Percentiles rank a stretch among this genome's conserved stretches.
Evolutionary conservation across 768 basidiomycete genomes (phyloP).

Genomic region (Suillus bovinus): DNA sequence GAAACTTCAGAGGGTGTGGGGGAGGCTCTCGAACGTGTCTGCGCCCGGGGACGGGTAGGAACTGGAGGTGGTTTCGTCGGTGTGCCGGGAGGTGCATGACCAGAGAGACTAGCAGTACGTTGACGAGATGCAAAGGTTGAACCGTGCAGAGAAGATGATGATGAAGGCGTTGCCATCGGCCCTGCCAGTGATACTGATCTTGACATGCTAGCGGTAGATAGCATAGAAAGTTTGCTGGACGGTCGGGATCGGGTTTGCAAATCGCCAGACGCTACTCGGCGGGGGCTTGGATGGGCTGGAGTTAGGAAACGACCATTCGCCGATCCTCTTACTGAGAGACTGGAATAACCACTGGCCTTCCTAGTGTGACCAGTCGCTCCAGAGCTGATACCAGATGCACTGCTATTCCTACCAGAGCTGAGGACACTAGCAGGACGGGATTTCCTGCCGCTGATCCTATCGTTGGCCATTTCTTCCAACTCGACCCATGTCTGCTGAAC

Average conservation of each 20-base stretch:
- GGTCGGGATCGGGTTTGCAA: constrained; percentile 48
- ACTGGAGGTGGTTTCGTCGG: constrained; percentile 35
- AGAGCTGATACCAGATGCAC: constrained; percentile 40
- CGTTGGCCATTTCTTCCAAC: constrained; percentile 77
- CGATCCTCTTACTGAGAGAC: constrained; percentile 30
- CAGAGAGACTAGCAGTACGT: constrained; percentile 65
- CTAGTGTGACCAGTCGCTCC: constrained; percentile 17
- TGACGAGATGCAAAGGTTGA: constrained; percentile 86
- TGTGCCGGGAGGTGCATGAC: constrained; percentile 41
- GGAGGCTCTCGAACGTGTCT: constrained; percentile 50
- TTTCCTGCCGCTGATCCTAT: constrained; percentile 58
- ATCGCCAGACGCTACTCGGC: constrained; percentile 53
- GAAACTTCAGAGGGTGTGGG: constrained; percentile 66
- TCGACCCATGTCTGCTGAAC: constrained; percentile 80
- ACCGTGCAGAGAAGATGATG: constrained; percentile 42
- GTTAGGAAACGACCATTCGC: constrained; percentile 43
- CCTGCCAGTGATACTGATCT: constrained; percentile 66
- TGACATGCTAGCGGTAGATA: constrained; percentile 42
- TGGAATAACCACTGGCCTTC: constrained; percentile 31
- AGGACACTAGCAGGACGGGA: constrained; percentile 66
- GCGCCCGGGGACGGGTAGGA: constrained; percentile 39
- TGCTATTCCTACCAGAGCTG: constrained; percentile 65
- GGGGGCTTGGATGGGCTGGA: constrained; percentile 45
- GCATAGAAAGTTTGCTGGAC: constrained; percentile 56
- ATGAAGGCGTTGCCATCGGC: constrained; percentile 46